phyloP scores from a whole-genome alignment of 768 basidiomycete species.

The Gelatoporia subvermispora region DNA sequence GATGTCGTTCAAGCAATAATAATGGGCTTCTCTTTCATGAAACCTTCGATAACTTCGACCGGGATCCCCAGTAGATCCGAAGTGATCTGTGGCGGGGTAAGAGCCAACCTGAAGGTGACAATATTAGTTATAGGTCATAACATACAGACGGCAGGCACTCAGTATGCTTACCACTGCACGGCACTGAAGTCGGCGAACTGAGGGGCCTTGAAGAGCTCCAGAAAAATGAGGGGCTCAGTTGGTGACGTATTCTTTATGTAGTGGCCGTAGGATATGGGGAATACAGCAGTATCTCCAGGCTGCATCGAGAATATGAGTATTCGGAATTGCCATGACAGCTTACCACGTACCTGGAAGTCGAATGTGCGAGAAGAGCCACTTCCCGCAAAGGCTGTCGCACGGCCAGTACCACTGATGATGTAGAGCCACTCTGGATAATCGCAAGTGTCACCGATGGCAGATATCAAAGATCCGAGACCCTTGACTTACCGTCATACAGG shows the following conservation, averaged over 20 bases:
- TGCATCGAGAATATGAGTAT: not conserved
- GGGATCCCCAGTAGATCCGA: slow-evolving; percentile 20
- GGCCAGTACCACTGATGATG: slow-evolving; percentile 19
- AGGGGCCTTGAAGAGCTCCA: slow-evolving; percentile 23
- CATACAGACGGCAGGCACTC: not conserved
- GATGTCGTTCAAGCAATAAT: slow-evolving; percentile 10
- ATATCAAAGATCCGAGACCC: too few species aligned
- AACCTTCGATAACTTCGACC: slow-evolving; percentile 7
- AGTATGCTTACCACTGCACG: slow-evolving; percentile 13
- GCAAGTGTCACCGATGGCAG: not conserved
- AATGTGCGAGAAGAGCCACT: slow-evolving; percentile 18
- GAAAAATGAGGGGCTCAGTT: slow-evolving; percentile 22
- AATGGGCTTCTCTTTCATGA: slow-evolving; percentile 19
- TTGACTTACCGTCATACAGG: slow-evolving; percentile 16
- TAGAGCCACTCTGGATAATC: slow-evolving; percentile 18
- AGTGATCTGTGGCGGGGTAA: slow-evolving; percentile 20
- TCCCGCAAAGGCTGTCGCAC: slow-evolving; percentile 21
- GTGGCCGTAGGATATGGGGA: slow-evolving; percentile 20
- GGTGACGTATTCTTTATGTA: slow-evolving; percentile 22
- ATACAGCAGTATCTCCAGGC: slow-evolving; percentile 20
- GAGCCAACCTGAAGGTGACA: slow-evolving; percentile 19
- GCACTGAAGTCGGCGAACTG: slow-evolving; percentile 22
- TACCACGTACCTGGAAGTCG: slow-evolving; percentile 18
- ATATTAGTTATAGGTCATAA: too few species aligned
- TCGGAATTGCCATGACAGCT: too few species aligned